Evolutionary conservation across 306 rosid genomes (phyloP).

Genomic region (Malus sieversii): DNA sequence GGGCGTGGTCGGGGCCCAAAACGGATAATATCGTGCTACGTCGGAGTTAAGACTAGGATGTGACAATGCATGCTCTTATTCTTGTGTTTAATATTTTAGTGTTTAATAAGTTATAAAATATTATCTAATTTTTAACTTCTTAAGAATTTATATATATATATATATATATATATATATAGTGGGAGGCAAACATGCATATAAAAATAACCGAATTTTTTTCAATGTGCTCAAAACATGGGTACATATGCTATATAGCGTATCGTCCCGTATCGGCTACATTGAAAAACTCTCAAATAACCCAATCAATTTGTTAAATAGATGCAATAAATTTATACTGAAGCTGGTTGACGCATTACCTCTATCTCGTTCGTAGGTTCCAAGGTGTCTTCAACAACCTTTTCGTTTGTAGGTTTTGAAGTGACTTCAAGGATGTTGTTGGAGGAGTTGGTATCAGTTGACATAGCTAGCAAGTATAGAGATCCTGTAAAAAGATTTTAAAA

Average conservation of each 20-base stretch:
- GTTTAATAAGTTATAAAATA: too few species aligned
- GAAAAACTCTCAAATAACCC: neutral
- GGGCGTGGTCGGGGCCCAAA: too few species aligned
- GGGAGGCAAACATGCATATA: neutral
- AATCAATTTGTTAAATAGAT: neutral
- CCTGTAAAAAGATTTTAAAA: neutral
- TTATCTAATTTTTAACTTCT: too few species aligned
- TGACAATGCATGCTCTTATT: too few species aligned
- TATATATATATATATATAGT: neutral
- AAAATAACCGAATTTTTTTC: neutral
- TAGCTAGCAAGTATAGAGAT: neutral
- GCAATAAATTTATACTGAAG: neutral
- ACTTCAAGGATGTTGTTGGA: neutral
- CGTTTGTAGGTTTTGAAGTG: neutral
- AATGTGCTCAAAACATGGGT: too few species aligned
- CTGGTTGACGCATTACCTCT: neutral
- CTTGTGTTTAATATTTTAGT: too few species aligned
- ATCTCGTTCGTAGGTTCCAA: neutral
- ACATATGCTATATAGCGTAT: too few species aligned
- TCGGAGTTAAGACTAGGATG: too few species aligned
- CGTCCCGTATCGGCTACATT: too few species aligned
- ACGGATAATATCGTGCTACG: too few species aligned
- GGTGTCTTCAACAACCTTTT: neutral
- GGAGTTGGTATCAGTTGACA: neutral
- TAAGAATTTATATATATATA: neutral